Conservation (phyloP, 2,329 filamentous ascomycete genomes). For the Xylariaceae sp. region DNA sequence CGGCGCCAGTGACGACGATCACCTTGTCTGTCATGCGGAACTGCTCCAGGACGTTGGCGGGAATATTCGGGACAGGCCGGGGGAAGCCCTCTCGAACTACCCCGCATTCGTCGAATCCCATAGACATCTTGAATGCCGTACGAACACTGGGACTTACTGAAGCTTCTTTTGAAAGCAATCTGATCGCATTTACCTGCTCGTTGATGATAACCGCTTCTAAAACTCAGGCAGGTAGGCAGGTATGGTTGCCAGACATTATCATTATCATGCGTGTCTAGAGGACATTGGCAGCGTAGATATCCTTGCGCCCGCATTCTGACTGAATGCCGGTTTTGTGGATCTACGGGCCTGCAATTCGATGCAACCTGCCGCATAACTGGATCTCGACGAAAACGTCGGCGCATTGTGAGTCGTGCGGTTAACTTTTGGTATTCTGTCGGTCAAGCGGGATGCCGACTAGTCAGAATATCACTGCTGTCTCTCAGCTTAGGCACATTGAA, state of each 20-base stretch:
- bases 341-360: neutral
- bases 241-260: neutral
- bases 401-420: constrained; percentile 1
- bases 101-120: constrained; percentile 19
- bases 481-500: too few species aligned
- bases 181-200: too few species aligned
- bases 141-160: neutral
- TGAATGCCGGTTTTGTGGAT: constrained; percentile 10
- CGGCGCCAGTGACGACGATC: constrained; percentile 19
- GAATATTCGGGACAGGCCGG: constrained; percentile 14
- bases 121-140: constrained; percentile 17
- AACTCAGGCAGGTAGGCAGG: neutral
- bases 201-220: neutral
- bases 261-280: neutral
- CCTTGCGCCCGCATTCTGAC: neutral
- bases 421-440: constrained; percentile 1
- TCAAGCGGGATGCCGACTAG: neutral
- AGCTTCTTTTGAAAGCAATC: too few species aligned
- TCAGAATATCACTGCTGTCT: neutral
- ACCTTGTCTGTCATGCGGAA: constrained; percentile 20
- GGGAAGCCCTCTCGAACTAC: constrained; percentile 19
- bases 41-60: constrained; percentile 17
- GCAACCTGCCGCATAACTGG: neutral
- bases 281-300: neutral
- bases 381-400: neutral